phyloP scores from a whole-genome alignment of 805 yeast genomes.

The Barnettozyma sucrosica region DNA sequence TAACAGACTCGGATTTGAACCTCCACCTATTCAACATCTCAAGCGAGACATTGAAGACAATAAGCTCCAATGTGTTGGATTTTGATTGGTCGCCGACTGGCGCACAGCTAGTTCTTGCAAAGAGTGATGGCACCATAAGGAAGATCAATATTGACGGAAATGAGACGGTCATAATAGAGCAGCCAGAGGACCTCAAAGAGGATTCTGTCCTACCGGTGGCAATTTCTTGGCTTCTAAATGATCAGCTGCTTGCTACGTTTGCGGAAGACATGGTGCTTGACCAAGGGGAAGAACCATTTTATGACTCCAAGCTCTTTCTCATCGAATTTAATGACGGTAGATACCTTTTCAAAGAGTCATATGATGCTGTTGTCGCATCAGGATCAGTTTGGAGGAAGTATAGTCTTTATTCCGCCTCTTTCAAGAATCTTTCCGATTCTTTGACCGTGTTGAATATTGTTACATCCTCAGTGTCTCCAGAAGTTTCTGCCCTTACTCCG shows the following conservation, averaged over 20 bases:
- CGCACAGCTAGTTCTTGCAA: slow-evolving; percentile 16
- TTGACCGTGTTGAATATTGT: slow-evolving; percentile 36
- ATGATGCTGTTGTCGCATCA: slow-evolving; percentile 47
- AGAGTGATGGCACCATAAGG: slow-evolving; percentile 14
- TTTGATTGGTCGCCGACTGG: slow-evolving; percentile 23
- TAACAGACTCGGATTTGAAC: slow-evolving; percentile 12
- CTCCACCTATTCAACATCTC: slow-evolving; percentile 17
- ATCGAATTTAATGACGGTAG: slow-evolving; percentile 5
- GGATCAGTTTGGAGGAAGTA: slow-evolving; percentile 44
- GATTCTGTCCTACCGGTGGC: slow-evolving; percentile 15
- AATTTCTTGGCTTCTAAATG: slow-evolving; percentile 15
- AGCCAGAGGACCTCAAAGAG: slow-evolving; percentile 16
- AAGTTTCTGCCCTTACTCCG: slow-evolving; percentile 43
- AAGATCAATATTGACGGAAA: slow-evolving; percentile 12
- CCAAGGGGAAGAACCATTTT: slow-evolving; percentile 28
- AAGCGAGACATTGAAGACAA: not conserved
- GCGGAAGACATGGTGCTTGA: slow-evolving; percentile 22
- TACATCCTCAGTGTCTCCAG: slow-evolving; percentile 62
- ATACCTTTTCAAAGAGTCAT: slow-evolving; percentile 28
- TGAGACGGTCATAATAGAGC: slow-evolving; percentile 5
- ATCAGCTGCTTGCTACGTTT: slow-evolving; percentile 24
- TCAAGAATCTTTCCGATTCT: slow-evolving; percentile 37
- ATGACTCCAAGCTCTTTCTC: slow-evolving; percentile 23
- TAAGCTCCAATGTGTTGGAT: slow-evolving; percentile 18
- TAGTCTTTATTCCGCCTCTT: slow-evolving; percentile 36